These are phyloP conservation scores for Cystobasidiaceae sp. DNA, from an alignment of 1,284 basidiomycete genomes.

Conservation along the genomic window DNA sequence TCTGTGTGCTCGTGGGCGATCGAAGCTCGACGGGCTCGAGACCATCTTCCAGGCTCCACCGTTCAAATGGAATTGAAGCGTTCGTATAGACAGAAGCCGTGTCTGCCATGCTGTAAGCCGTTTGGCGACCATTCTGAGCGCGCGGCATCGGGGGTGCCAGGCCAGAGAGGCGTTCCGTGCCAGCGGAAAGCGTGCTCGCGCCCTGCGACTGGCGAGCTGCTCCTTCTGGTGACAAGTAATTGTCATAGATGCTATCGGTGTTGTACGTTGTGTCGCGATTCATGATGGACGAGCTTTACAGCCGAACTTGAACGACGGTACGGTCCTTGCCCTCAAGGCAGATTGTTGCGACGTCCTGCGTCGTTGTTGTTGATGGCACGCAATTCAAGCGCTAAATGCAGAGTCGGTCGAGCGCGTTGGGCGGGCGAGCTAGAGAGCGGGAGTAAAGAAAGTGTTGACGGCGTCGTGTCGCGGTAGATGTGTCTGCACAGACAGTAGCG, in stretches of 20 bases:
- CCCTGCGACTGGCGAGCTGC: constrained; percentile 11
- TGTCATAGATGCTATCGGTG: constrained; percentile 29
- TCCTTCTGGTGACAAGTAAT: constrained; percentile 14
- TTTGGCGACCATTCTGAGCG: not conserved
- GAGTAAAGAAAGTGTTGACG: too few relatives aligned
- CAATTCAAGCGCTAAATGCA: not conserved
- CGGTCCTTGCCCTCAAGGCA: not conserved
- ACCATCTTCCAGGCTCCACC: constrained; percentile 30
- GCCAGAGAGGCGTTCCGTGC: constrained; percentile 10
- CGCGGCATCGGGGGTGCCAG: constrained; percentile 29
- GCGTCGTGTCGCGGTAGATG: too few relatives aligned
- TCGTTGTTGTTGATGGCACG: not conserved
- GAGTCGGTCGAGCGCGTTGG: too few relatives aligned
- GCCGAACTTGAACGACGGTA: not conserved
- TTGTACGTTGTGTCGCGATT: constrained; percentile 3
- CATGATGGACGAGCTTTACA: too few relatives aligned
- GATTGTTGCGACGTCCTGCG: constrained; percentile 21
- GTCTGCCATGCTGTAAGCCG: constrained; percentile 24
- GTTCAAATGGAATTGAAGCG: constrained; percentile 15
- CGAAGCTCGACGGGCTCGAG: constrained; percentile 10
- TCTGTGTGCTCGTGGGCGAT: constrained; percentile 14
- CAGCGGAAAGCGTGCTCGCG: constrained; percentile 11
- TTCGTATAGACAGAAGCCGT: constrained; percentile 27
- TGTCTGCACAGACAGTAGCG: too few relatives aligned
- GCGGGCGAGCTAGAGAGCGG: too few relatives aligned